Conservation (phyloP, 371 early-diverging fungal species). For the Chytridiales sp. region DNA sequence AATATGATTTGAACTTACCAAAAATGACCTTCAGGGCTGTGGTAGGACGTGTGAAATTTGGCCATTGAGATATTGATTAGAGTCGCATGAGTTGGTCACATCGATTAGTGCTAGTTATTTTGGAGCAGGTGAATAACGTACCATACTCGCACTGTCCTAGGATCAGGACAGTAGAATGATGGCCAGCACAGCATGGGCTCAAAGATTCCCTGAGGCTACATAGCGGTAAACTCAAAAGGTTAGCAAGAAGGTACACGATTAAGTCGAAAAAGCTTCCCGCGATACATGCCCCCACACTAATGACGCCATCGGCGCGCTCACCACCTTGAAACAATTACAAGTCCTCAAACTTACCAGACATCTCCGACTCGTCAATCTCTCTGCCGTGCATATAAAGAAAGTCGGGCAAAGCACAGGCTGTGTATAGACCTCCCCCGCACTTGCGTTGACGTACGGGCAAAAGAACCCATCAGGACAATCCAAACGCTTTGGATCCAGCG, state of each 20-base stretch:
- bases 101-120: too few relatives aligned
- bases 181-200: slow-evolving; percentile 23
- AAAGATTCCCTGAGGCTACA: slow-evolving; percentile 22
- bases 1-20: slow-evolving; percentile 7
- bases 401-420: slow-evolving; percentile 26
- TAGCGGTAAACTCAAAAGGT: not conserved
- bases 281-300: not conserved
- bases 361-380: slow-evolving; percentile 10
- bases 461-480: slow-evolving; percentile 18
- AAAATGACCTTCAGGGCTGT: slow-evolving; percentile 11
- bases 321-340: not conserved
- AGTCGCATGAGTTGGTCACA: not conserved
- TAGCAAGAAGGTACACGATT: not conserved
- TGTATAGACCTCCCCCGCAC: slow-evolving; percentile 4
- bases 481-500: too few relatives aligned
- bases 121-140: too few relatives aligned
- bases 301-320: not conserved
- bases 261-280: not conserved
- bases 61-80: not conserved
- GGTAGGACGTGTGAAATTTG: not conserved
- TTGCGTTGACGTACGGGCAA: slow-evolving; percentile 17
- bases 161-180: slow-evolving; percentile 23
- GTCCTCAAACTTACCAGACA: slow-evolving; percentile 18
- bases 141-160: slow-evolving; percentile 13
- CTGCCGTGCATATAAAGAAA: slow-evolving; percentile 1